Evolutionary conservation across 768 basidiomycete species (phyloP).

Genomic region (Tylopilus subfusipes): DNA sequence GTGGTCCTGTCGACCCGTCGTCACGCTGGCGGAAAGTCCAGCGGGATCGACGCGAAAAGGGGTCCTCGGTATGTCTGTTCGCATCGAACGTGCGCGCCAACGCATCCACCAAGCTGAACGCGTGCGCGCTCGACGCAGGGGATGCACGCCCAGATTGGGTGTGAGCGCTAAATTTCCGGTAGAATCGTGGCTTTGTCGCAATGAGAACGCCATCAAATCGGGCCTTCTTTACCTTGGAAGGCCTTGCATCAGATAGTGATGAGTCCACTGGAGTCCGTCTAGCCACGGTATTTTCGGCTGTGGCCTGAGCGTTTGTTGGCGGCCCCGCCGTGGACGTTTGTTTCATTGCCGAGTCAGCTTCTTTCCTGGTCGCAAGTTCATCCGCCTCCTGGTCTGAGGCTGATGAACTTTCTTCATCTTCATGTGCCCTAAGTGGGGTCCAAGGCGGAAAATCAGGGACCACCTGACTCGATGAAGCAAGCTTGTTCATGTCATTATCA

Average conservation of each 20-base stretch:
- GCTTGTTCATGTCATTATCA: background rate
- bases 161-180: background rate
- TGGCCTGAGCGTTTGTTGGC: background rate
- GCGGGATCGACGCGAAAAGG: background rate
- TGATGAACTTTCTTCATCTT: background rate
- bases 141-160: background rate
- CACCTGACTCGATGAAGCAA: background rate
- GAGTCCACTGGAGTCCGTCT: background rate
- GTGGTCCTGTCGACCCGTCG: conserved; percentile 4
- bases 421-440: conserved; percentile 11
- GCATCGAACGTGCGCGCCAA: conserved; percentile 26
- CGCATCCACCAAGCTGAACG: conserved; percentile 22
- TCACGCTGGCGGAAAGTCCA: background rate
- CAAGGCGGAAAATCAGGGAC: conserved; percentile 23
- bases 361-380: background rate
- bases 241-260: background rate
- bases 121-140: background rate
- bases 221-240: conserved; percentile 11
- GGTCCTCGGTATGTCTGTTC: conserved; percentile 13
- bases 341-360: background rate
- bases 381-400: conserved; percentile 12
- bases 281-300: background rate
- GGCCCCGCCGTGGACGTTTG: background rate
- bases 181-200: conserved; percentile 1
- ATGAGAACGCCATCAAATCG: conserved; percentile 27